A percentile compares a stretch with the other conserved stretches of the same genome.
Evolutionary conservation across 768 basidiomycete species (phyloP).

Genomic region (Goffeauzyma gilvescens): DNA sequence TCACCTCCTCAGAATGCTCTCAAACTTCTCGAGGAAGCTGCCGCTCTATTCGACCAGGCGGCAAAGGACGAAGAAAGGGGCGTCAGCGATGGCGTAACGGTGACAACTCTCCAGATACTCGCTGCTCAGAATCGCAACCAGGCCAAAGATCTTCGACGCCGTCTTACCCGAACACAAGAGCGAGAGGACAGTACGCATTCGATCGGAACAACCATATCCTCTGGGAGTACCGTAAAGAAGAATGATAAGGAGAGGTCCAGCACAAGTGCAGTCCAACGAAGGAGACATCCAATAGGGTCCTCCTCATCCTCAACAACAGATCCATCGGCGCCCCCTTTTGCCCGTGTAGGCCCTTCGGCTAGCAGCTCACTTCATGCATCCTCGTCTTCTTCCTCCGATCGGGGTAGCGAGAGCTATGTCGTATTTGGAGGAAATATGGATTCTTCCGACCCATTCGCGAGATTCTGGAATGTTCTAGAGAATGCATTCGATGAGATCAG

Average conservation of each 20-base stretch:
- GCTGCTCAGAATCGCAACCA: constrained; percentile 24
- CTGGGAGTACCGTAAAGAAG: too few relatives aligned
- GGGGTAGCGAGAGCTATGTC: too few relatives aligned
- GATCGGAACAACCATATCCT: too few relatives aligned
- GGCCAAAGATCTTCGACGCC: constrained; percentile 21
- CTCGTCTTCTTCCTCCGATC: too few relatives aligned
- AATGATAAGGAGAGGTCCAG: too few relatives aligned
- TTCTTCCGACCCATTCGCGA: constrained; percentile 25
- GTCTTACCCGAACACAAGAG: too few relatives aligned
- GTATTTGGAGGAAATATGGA: too few relatives aligned
- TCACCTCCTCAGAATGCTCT: constrained; percentile 47
- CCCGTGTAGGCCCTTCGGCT: neutral
- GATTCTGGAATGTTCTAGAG: constrained; percentile 31
- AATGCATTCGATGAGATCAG: constrained; percentile 24
- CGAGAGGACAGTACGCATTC: too few relatives aligned
- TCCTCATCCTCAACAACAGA: constrained; percentile 11
- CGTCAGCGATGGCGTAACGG: neutral
- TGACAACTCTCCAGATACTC: constrained; percentile 20
- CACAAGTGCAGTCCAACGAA: too few relatives aligned
- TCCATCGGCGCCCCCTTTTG: constrained; percentile 11
- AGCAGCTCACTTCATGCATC: neutral
- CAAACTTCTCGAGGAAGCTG: constrained; percentile 62
- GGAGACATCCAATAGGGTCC: too few relatives aligned
- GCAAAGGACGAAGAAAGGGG: neutral
- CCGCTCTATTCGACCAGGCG: constrained; percentile 51